Base-by-base conservation (phyloP, 2,329 filamentous ascomycete species). In the Macroventuria anomochaeta region DNA sequence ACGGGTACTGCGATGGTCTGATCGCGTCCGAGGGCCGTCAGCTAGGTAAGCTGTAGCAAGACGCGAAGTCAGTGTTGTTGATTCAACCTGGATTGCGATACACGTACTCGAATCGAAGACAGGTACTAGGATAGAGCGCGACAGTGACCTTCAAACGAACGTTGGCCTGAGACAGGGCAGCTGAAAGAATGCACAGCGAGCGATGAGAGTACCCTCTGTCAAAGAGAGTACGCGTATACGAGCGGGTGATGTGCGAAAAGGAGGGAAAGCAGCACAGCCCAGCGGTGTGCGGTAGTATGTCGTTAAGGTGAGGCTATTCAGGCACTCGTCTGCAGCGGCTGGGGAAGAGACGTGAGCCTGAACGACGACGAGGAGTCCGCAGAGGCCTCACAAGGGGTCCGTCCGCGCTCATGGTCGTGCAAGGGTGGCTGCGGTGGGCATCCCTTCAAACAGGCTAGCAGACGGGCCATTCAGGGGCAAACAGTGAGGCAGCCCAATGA, bases 231-330 rank as follows among this genome's bases (percentile, higher is more conserved):
- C 17, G 32, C 40, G 46, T 37, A 37, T 39, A 44, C 44, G 49
- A 55, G 32, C 39, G 52, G 62, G 57, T 39, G 41, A 57, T 47
- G 52, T 43, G 59, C 46, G 51, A 43, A 63, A 73, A 72, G 46
- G 71, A 72, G 63, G 64, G 71, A 59, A 67, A 69, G 68, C 67
- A 71, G 66, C 69, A 71, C 70, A 65, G 69, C 70, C 50, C 67
- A 66, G 69, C 70, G 60, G 71, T 68, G 68, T 69, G 67, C 65
- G 36, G 44, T 51, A 42, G 52, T 37, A 57, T 46, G 56, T 40
- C 58, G 58, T 51, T 34, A 49, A 51, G 44, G 55, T 68, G 67
- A 72, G 65, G 64, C 68, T 69, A 63, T 63, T 64, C 63, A 62
- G 61, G 58, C 64, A 57, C 63, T 61, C 58, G 64, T 58, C 61